phyloP scores from a whole-genome alignment of 768 basidiomycete species.

The Pleurotus tuber-regium region DNA sequence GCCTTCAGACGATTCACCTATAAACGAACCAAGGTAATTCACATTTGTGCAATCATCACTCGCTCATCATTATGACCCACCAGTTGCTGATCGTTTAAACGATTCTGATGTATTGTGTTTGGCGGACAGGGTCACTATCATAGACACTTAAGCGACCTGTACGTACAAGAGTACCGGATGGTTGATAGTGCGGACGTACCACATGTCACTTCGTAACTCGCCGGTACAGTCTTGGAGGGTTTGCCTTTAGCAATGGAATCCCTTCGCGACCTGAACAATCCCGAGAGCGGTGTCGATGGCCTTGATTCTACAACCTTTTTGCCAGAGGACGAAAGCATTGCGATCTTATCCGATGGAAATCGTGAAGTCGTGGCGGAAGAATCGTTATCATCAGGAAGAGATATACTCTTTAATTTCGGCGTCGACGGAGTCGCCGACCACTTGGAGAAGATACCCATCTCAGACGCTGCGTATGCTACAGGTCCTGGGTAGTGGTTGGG shows the following conservation, averaged over 20 bases:
- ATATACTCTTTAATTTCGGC: slow-evolving; percentile 10
- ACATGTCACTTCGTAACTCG: background rate
- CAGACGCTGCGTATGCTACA: background rate
- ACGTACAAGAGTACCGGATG: background rate
- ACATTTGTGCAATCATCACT: background rate
- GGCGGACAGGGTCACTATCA: background rate
- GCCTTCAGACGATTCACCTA: slow-evolving; percentile 3
- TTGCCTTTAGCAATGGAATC: slow-evolving; percentile 4
- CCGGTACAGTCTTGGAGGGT: slow-evolving; percentile 2
- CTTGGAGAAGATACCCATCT: slow-evolving; percentile 9
- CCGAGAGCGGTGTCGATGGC: slow-evolving; percentile 4
- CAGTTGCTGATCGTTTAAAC: background rate
- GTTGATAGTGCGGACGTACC: slow-evolving; percentile 9
- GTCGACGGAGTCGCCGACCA: slow-evolving; percentile 8
- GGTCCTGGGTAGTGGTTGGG: slow-evolving; percentile 7
- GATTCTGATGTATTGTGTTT: background rate
- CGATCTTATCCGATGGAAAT: slow-evolving; percentile 10
- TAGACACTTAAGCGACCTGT: background rate
- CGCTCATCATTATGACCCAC: background rate
- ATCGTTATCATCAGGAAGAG: slow-evolving; percentile 8
- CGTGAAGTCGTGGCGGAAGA: background rate
- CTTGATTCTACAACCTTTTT: slow-evolving; percentile 5
- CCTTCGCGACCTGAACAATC: slow-evolving; percentile 4
- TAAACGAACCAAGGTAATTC: background rate
- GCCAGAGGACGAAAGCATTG: background rate